Base-by-base conservation (phyloP, 2,329 filamentous ascomycete genomes). In the Nemania abortiva region DNA sequence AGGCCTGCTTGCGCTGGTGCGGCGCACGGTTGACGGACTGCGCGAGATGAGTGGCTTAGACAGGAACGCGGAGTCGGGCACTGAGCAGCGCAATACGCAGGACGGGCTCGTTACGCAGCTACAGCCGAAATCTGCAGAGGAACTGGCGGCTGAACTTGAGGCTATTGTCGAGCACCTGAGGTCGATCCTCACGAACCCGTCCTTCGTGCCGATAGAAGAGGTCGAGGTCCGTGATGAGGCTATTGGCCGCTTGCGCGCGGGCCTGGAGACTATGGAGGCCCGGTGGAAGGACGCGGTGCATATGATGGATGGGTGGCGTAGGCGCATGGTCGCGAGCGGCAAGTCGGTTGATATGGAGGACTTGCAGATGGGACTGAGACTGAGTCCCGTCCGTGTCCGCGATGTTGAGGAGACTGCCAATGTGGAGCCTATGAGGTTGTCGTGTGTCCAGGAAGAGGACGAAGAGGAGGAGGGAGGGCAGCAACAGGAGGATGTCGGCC, bases 141-240 rank as follows among this genome's bases (percentile, higher is more conserved):
- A 95, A 53, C 87, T 98, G 70, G 89, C 91, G 0, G 78, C 82
- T 9, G 92, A 97, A 72, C 89, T 98, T 81, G 91, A 95, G 62
- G 84, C 84, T 6, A 90, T 97, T 10, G 85, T 98, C 69, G 89
- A 92, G 39, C 94, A 97, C 77, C 87, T 99, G 72, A 89, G 92
- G 72, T 91, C 88, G 2, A 88, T 99, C 45, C 85, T 99, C 53
- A 98, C 94, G 9, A 98, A 98, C 77, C 96, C 96, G 1, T 97
- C 95, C 2, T 99, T 98, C 79, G 96, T 98, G 15, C 93, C 95
- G 0, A 89, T 98, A 24, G 96, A 98, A 75, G 96, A 98, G 79
- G 94, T 99, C 1, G 91, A 97, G 77, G 83, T 94, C n/a, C 90
- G 95, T 63, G 95, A 99, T 72, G 92, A 97, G 68, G 95, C 98